Evolutionary conservation across 371 early-diverging fungal genomes (phyloP), one percentile per base, ranked within the genome.

Genomic region (Mortierella sp.): DNA sequence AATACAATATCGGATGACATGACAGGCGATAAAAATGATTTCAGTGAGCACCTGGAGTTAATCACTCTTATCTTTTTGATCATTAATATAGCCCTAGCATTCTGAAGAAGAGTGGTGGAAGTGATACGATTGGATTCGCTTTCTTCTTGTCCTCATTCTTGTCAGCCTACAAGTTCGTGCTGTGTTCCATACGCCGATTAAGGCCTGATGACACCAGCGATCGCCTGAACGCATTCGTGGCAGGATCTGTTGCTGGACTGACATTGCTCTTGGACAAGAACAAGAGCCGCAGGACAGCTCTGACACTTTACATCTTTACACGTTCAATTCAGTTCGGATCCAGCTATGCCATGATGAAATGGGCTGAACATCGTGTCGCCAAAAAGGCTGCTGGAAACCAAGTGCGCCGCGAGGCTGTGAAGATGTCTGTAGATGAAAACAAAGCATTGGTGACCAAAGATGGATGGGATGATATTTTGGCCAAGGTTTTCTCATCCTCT

Each of bases 61-160:
- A n/a, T 20, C 18, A 2, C 6, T 20, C 1, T 60, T 61, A 20
- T 30, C 22, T n/a, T 52, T 52, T 2, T 24, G 16, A 49, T 49
- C 49, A 49, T 28, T 0, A 24, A 1, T 57, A 32, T 55, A 87
- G 88, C 30, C 92, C 92, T 12, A 64, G 78, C n/a, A 75, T 91
- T 58, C 74, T 94, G 67, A 85, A 84, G 63, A 88, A 87, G 70
- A 85, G 88, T 55, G 88, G 90, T 32, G 90, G 89, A 72, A 85
- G 88, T 61, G 96, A 96, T 77, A 96, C 96, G 1, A 73, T 88
- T 1, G 86, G 88, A 49, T 96, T 96, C 87, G 94, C 96, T 16
- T 84, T 94, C 63, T 96, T 96, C 83, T 78, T 96, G 66, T 92
- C 96, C 32, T 88, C 90, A 1, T 93, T 94, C 72, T 89, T 94